These are phyloP conservation scores for Pseudogymnoascus sp. DNA, from an alignment of 2,329 filamentous ascomycete species.

Conservation along the genomic window DNA sequence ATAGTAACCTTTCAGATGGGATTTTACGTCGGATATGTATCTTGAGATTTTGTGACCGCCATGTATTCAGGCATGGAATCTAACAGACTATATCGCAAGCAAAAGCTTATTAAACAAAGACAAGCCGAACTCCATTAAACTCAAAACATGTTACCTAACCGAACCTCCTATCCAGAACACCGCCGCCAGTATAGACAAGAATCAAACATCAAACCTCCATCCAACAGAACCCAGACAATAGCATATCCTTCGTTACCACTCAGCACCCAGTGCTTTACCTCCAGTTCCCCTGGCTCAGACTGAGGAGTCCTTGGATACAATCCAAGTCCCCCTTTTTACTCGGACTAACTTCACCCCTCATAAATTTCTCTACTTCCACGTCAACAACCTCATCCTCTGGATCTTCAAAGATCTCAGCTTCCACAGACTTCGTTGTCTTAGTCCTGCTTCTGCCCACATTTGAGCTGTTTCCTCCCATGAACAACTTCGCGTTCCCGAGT, in stretches of 20 bases:
- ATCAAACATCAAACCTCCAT: not conserved
- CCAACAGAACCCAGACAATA: constrained; percentile 6
- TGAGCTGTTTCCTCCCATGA: constrained; percentile 24
- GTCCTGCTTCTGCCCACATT: constrained; percentile 17
- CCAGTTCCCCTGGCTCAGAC: constrained; percentile 90
- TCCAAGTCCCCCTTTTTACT: constrained; percentile 77
- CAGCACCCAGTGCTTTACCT: constrained; percentile 30
- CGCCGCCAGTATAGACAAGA: not conserved
- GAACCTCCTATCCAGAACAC: constrained; percentile 3
- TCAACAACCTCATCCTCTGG: constrained; percentile 34
- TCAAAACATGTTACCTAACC: constrained; percentile 1
- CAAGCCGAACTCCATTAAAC: constrained; percentile 1
- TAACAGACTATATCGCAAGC: constrained; percentile 4
- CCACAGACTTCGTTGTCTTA: constrained; percentile 22
- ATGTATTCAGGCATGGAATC: not conserved
- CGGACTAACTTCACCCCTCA: constrained; percentile 58
- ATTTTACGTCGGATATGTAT: not conserved
- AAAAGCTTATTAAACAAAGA: not conserved
- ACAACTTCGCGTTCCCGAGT: not conserved
- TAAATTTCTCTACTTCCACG: constrained; percentile 66
- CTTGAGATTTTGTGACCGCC: not conserved
- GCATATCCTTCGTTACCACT: not conserved
- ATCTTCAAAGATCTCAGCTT: constrained; percentile 49
- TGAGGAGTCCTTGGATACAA: constrained; percentile 81
- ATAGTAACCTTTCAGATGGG: constrained; percentile 4